A percentile compares a stretch with the other conserved stretches of the same genome.
These are phyloP conservation scores for Backusella psychrophila DNA, from an alignment of 192 early-diverging fungal species.

Conservation along the genomic window DNA sequence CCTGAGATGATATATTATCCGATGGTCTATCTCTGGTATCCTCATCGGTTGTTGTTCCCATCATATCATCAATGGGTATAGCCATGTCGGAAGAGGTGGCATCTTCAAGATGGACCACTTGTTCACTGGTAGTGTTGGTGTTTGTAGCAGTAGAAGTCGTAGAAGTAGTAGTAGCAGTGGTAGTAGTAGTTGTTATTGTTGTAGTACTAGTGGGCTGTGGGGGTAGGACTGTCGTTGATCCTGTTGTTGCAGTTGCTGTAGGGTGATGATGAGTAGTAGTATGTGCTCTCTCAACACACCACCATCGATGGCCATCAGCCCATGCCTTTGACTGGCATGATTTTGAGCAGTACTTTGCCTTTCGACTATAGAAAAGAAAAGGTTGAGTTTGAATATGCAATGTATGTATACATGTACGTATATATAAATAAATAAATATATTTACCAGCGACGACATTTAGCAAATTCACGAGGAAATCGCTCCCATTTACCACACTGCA, in stretches of 20 bases:
- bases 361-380: constrained; percentile 41
- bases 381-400: neutral
- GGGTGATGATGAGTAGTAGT: constrained; percentile 9
- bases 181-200: neutral
- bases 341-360: constrained; percentile 86
- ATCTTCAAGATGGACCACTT: constrained; percentile 29
- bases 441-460: constrained; percentile 78
- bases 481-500: constrained; percentile 80
- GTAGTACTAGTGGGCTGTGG: constrained; percentile 15
- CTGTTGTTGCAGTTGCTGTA: constrained; percentile 23
- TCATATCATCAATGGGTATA: constrained; percentile 22
- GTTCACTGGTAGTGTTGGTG: constrained; percentile 5
- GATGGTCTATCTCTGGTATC: neutral
- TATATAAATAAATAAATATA: neutral
- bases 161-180: constrained; percentile 12
- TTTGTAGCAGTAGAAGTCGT: neutral
- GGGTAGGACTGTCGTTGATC: constrained; percentile 14
- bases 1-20: neutral
- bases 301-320: constrained; percentile 78
- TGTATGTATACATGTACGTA: neutral
- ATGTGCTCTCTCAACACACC: constrained; percentile 64
- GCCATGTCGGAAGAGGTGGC: constrained; percentile 15
- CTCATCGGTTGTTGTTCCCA: neutral
- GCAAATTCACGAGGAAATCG: constrained; percentile 72
- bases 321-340: constrained; percentile 73